phyloP scores from a whole-genome alignment of 1,284 basidiomycete genomes.

The Heterobasidion parviporum region DNA sequence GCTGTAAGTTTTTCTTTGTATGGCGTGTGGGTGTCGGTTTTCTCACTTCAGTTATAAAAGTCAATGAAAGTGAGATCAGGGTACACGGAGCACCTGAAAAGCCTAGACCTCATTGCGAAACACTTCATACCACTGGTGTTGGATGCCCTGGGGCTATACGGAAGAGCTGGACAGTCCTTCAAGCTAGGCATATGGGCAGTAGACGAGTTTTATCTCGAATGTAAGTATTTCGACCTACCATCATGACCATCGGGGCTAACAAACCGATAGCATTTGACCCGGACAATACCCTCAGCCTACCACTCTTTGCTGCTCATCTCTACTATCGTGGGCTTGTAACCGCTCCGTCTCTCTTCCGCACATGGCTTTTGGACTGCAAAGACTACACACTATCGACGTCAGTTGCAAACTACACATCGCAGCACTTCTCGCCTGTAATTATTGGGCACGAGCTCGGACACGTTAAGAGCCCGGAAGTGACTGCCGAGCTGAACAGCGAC shows the following conservation, averaged over 20 bases:
- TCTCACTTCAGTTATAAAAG: slow-evolving; percentile 26
- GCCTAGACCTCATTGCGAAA: slow-evolving; percentile 52
- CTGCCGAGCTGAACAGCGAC: slow-evolving; percentile 71
- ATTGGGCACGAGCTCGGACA: slow-evolving; percentile 78
- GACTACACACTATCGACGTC: slow-evolving; percentile 80
- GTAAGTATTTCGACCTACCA: slow-evolving; percentile 36
- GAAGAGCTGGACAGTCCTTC: slow-evolving; percentile 52
- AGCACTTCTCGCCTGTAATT: slow-evolving; percentile 88
- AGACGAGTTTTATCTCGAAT: slow-evolving; percentile 78
- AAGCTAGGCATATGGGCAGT: slow-evolving; percentile 80
- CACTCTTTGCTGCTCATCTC: slow-evolving; percentile 79
- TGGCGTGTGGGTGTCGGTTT: background rate
- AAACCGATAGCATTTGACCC: slow-evolving; percentile 48
- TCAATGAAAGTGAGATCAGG: slow-evolving; percentile 74
- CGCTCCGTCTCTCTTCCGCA: slow-evolving; percentile 76
- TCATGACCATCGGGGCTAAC: slow-evolving; percentile 7
- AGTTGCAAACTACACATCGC: slow-evolving; percentile 74
- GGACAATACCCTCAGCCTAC: slow-evolving; percentile 47
- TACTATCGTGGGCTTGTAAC: slow-evolving; percentile 81
- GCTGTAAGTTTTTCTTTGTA: slow-evolving; percentile 47
- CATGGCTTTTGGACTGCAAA: slow-evolving; percentile 83
- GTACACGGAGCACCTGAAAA: slow-evolving; percentile 83
- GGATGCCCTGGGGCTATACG: slow-evolving; percentile 56
- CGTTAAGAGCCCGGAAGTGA: slow-evolving; percentile 57
- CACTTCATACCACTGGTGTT: slow-evolving; percentile 76